Base-by-base conservation (phyloP, 108 stramenopile genomes). In the Pseudonitzschia multistriata region DNA sequence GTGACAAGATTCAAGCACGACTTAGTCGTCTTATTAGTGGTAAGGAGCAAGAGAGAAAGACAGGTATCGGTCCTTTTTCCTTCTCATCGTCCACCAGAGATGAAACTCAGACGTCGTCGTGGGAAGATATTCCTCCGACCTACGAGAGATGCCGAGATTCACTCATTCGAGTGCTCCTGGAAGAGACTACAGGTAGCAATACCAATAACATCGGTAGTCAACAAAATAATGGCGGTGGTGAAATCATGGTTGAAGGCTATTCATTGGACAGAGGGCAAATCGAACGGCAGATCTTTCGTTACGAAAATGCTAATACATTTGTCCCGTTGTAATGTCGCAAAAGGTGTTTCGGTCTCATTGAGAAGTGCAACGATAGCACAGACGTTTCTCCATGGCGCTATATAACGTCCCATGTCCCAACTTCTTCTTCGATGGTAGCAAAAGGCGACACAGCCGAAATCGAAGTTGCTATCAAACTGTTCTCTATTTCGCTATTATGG, bases 51-150 rank as follows among this genome's bases (percentile, higher is more conserved):
- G 54, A 25, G 4, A 30, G n/a, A 55, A 27, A 55, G 42, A 17
- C 7, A 17, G 2, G 15, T 17, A 45, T 45, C 42, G 8, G 29
- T 55, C 54, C 54, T 14, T 25, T 55, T 5, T 55, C 54, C 54
- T 8, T 55, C 4, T 27, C 29, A 55, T 48, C 47, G 19, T 28
- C 54, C 24, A 55, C 54, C 30, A 11, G 36, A 40, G 36, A 62
- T 21, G 34, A 62, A 37, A 33, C 22, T 14, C 5, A 24, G 34
- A 25, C 33, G 47, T 11, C 22, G 25, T 45, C 63, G 10, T 64
- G 63, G 63, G 63, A 64, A 64, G 24, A 40, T 35, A 3, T 47
- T 13, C 39, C 42, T 35, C 63, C 63, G 6, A 45, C 63, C 22
- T 47, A 39, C 21, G 63, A 64, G 34, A 40, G n/a, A 0, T 40